A percentile compares a stretch with the other conserved stretches of the same genome.
These are phyloP conservation scores for Trametopsis cervina DNA, from an alignment of 768 basidiomycete genomes.

Conservation along the genomic window DNA sequence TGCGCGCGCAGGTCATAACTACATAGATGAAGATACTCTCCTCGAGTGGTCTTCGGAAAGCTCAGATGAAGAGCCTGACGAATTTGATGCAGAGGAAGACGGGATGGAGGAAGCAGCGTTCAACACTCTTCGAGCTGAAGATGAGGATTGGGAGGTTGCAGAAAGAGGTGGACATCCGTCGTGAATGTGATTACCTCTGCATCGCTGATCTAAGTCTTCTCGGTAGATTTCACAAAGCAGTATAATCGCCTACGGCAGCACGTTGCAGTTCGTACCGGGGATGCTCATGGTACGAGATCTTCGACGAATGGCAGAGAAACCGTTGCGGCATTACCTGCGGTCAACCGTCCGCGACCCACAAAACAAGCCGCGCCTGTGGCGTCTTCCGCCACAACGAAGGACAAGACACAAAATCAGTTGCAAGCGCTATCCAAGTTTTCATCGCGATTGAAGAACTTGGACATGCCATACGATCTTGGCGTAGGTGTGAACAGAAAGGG, in stretches of 20 bases:
- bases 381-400: conserved; percentile 31
- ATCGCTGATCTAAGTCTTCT: no score
- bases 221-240: conserved; percentile 93
- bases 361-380: conserved; percentile 16
- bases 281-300: conserved; percentile 52
- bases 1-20: conserved; percentile 23
- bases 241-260: conserved; percentile 94
- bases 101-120: conserved; percentile 30
- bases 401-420: conserved; percentile 66
- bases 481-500: conserved; percentile 90
- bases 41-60: conserved; percentile 23
- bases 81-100: conserved; percentile 32
- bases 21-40: conserved; percentile 26
- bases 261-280: conserved; percentile 73
- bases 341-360: conserved; percentile 55
- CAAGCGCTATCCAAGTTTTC: conserved; percentile 70
- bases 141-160: conserved; percentile 85
- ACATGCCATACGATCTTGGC: conserved; percentile 58
- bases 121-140: conserved; percentile 57
- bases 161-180: conserved; percentile 55
- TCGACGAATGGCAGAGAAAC: conserved; percentile 39
- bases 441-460: conserved; percentile 67
- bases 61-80: conserved; percentile 33
- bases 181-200: no score
- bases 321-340: conserved; percentile 60